Evolutionary conservation across 192 early-diverging fungal species (phyloP).

Genomic region (Rhizophlyctis rosea): DNA sequence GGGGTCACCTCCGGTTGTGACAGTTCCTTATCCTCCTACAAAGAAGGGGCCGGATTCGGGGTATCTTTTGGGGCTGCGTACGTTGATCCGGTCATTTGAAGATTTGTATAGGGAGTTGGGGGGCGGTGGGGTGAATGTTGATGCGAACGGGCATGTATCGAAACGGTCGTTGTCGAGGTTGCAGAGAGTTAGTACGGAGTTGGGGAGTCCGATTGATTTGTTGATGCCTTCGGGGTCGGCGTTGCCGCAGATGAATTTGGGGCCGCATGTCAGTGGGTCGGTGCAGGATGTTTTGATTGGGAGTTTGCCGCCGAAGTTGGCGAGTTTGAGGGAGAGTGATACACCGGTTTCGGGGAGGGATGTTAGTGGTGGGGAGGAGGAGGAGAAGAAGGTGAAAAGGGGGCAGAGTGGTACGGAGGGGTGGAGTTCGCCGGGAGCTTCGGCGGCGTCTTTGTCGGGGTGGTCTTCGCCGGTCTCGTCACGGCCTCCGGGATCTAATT

Average conservation of each 20-base stretch:
- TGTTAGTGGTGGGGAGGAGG: too few species aligned
- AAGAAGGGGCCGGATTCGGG: conserved; percentile 75
- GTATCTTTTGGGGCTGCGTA: conserved; percentile 74
- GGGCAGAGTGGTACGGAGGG: too few species aligned
- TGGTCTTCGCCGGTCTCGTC: too few species aligned
- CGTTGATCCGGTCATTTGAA: conserved; percentile 65
- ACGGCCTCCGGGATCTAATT: too few species aligned
- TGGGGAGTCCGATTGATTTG: neutral
- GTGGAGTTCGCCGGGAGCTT: too few species aligned
- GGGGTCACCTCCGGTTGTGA: conserved; percentile 7
- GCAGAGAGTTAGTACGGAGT: conserved; percentile 4
- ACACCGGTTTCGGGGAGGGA: too few species aligned
- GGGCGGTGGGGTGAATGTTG: conserved; percentile 2
- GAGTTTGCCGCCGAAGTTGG: too few species aligned
- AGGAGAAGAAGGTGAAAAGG: too few species aligned
- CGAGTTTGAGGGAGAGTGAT: too few species aligned
- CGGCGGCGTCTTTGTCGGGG: too few species aligned
- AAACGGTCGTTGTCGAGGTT: conserved; percentile 5
- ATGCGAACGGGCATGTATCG: conserved; percentile 9
- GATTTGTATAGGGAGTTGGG: conserved; percentile 53
- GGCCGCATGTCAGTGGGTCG: neutral
- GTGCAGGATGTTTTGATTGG: neutral
- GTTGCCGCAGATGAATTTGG: neutral
- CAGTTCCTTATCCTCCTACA: conserved; percentile 57
- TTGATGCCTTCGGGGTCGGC: neutral